These are phyloP conservation scores for Colletotrichum euphorbiae DNA, from an alignment of 2,329 filamentous ascomycete species.

Conservation along the genomic window DNA sequence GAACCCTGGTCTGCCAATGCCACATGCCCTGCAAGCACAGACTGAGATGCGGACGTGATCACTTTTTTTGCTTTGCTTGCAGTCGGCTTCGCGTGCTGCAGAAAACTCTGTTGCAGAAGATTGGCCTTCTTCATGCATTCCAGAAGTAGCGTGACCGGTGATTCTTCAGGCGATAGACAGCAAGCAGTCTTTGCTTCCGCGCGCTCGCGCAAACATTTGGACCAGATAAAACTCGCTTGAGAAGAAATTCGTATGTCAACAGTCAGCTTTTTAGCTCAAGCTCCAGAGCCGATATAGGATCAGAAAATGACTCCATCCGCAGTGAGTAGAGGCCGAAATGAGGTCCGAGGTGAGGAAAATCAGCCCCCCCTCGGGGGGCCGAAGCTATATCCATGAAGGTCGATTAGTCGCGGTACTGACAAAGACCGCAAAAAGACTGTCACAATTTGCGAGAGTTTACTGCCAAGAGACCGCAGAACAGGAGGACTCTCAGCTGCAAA, in stretches of 20 bases:
- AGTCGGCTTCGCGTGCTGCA: constrained; percentile 12
- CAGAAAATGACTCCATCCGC: constrained; percentile 26
- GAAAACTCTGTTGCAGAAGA: constrained; percentile 34
- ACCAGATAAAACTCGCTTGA: neutral
- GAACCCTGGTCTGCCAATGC: constrained; percentile 12
- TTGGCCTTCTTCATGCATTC: constrained; percentile 19
- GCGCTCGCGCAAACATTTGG: neutral
- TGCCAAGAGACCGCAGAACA: neutral
- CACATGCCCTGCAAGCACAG: constrained; percentile 1
- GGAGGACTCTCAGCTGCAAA: neutral
- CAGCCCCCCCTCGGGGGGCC: constrained; percentile 10
- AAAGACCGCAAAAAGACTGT: neutral
- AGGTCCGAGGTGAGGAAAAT: constrained; percentile 32
- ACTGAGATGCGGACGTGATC: neutral
- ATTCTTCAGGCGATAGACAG: neutral
- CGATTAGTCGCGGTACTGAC: constrained; percentile 30
- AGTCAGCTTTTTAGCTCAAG: constrained; percentile 7
- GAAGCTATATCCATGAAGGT: constrained; percentile 24
- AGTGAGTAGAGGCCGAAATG: constrained; percentile 29
- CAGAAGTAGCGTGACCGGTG: neutral
- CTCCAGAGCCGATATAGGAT: constrained; percentile 35
- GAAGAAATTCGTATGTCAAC: neutral
- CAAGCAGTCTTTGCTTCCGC: neutral
- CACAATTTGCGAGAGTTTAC: neutral
- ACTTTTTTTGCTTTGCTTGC: constrained; percentile 2